Conservation (phyloP, 2,329 filamentous ascomycete genomes). For the Colletotrichum noveboracense region DNA sequence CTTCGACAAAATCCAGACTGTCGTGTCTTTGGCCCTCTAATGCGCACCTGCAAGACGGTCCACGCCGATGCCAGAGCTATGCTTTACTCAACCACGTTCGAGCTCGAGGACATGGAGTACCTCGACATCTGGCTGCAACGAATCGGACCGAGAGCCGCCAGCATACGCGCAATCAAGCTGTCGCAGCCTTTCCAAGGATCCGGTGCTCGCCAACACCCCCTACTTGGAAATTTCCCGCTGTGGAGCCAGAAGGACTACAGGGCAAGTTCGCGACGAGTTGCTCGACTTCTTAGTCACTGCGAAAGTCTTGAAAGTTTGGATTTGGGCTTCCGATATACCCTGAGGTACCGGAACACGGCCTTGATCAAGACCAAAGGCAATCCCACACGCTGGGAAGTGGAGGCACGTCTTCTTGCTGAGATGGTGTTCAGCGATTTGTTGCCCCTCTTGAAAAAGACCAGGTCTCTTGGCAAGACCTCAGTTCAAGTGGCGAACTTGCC, state of each 20-base stretch:
- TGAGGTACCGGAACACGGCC: neutral
- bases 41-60: neutral
- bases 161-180: neutral
- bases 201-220: neutral
- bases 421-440: neutral
- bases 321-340: neutral
- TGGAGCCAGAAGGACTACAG: neutral
- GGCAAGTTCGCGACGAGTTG: neutral
- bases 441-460: neutral
- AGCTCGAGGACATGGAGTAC: neutral
- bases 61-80: neutral
- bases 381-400: neutral
- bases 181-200: neutral
- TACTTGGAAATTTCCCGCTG: neutral
- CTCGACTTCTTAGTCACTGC: neutral
- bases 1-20: neutral
- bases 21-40: neutral
- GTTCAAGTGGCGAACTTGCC: neutral
- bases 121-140: neutral
- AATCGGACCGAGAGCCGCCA: neutral
- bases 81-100: neutral
- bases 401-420: neutral
- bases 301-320: neutral
- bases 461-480: neutral
- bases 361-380: neutral